A percentile compares a stretch with the other conserved stretches of the same genome.
phyloP scores from a whole-genome alignment of 208 protist species.

The Lotmaria passim region DNA sequence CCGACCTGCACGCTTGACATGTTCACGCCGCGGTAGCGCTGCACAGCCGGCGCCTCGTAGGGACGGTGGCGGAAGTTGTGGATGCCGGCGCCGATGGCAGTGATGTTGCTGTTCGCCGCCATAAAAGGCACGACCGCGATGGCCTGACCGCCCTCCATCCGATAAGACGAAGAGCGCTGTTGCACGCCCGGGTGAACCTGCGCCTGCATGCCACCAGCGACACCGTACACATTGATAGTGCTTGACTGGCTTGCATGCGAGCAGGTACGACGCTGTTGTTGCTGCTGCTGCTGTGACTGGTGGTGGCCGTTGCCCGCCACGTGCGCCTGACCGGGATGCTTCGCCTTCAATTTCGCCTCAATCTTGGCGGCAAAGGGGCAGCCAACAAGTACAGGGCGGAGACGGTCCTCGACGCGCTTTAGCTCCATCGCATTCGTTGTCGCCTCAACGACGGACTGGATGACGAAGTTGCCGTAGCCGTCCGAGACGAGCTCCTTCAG shows the following conservation, averaged over 20 bases:
- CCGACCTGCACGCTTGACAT: neutral
- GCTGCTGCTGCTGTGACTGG: constrained; percentile 5
- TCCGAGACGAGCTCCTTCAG: constrained; percentile 79
- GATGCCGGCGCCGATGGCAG: too few relatives aligned
- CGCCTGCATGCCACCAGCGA: neutral
- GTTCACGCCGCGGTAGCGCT: constrained; percentile 5
- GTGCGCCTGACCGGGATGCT: constrained; percentile 20
- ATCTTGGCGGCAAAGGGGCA: constrained; percentile 69
- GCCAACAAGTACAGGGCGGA: constrained; percentile 54
- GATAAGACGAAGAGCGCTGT: constrained; percentile 6
- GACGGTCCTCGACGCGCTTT: constrained; percentile 71
- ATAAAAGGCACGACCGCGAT: neutral
- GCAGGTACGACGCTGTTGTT: constrained; percentile 9
- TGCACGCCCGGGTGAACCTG: neutral
- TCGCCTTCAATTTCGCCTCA: constrained; percentile 66
- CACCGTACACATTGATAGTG: neutral
- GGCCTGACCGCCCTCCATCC: neutral
- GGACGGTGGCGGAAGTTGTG: constrained; percentile 13
- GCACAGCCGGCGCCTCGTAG: constrained; percentile 14
- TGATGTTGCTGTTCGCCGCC: neutral
- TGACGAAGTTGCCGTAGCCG: constrained; percentile 88
- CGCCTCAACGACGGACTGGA: constrained; percentile 76
- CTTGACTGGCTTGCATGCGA: constrained; percentile 7
- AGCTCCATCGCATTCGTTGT: constrained; percentile 56
- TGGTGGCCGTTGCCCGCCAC: neutral